Base-by-base conservation (phyloP, 768 basidiomycete genomes). In the Coprinopsis marcescibilis region DNA sequence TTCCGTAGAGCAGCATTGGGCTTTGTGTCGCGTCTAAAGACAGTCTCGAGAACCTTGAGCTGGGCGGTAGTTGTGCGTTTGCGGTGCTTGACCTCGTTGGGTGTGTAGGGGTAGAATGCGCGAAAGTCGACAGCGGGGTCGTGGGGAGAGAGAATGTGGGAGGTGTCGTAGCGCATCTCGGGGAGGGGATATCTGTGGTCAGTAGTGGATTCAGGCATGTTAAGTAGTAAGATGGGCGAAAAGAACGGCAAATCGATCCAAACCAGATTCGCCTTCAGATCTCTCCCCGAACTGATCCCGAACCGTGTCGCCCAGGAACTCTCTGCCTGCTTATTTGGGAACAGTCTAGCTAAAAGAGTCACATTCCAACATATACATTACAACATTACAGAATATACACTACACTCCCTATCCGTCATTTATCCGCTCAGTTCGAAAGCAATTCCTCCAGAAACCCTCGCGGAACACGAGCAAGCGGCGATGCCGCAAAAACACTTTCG, bases 71-170 rank as follows among this genome's bases (percentile, higher is more conserved):
- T 89, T 0, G 95, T 98, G 43, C 95, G 74, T 57, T 92, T 88
- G 50, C 93, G 73, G 58, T 95, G 93, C 70, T 95, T 95, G 69
- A 96, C 89, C 70, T 94, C 85, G 67, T 89, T 89, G 47, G 89
- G 89, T 43, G 83, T 81, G 67, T 88, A 91, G n/a, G 86, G 83
- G 55, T 84, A 89, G 70, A 90, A 89, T 33, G 85, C 82, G 58
- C 84, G 80, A 60, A 86, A 84, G 74, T 88, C 85, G 64, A 83
- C 81, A 41, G 78, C 68, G 55, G 83, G 81, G 70, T 87, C 85
- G 45, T 71, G 73, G 51, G 64, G 67, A 66, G 71, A 61, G 68
- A 68, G 57, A 48, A 57, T 69, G 73, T 52, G 69, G 69, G 60
- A 72, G 67, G 52, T 57, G 55, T 49, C 50, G 60, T 57, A 60